A percentile compares a stretch with the other conserved stretches of the same genome.
Conservation (phyloP, 805 yeast species). For the Candida chauliodis region DNA sequence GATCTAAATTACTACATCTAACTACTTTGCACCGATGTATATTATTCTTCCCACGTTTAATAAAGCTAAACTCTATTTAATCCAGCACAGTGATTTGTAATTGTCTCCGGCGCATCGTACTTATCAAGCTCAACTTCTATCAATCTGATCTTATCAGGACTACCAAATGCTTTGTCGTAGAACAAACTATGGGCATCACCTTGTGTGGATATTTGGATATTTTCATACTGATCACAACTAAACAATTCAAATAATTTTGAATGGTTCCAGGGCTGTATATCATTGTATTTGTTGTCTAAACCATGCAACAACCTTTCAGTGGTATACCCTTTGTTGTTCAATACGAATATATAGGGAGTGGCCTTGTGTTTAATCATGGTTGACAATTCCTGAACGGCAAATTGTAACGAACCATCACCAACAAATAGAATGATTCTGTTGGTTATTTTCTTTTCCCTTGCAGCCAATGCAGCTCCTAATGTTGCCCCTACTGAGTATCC, state of each 20-base stretch:
- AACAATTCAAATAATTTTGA: slow-evolving; percentile 54
- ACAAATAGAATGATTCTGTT: slow-evolving; percentile 60
- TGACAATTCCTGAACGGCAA: slow-evolving; percentile 71
- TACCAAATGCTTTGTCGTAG: slow-evolving; percentile 44
- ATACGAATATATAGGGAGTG: slow-evolving; percentile 64
- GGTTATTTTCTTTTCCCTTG: slow-evolving; percentile 43
- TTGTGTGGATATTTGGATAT: slow-evolving; percentile 48
- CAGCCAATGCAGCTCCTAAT: slow-evolving; percentile 66
- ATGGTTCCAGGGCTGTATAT: slow-evolving; percentile 69
- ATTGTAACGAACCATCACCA: slow-evolving; percentile 75
- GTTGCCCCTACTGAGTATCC: slow-evolving; percentile 69
- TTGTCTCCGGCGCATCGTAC: slow-evolving; percentile 68
- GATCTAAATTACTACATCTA: too few species aligned
- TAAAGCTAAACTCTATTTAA: too few species aligned
- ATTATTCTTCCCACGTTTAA: too few species aligned
- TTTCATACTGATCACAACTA: slow-evolving; percentile 56
- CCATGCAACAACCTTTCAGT: slow-evolving; percentile 75
- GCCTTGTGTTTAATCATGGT: slow-evolving; percentile 65
- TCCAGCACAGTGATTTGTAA: too few species aligned
- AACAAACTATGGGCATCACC: slow-evolving; percentile 58
- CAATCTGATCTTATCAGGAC: slow-evolving; percentile 58
- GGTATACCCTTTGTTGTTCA: slow-evolving; percentile 73
- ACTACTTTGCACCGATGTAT: too few species aligned
- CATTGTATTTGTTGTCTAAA: slow-evolving; percentile 59
- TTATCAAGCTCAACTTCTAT: slow-evolving; percentile 66